Evolutionary conservation across 169 alveolate genomes (phyloP), one percentile per base, ranked within the genome.

Genomic region (Eimeria falciformis): DNA sequence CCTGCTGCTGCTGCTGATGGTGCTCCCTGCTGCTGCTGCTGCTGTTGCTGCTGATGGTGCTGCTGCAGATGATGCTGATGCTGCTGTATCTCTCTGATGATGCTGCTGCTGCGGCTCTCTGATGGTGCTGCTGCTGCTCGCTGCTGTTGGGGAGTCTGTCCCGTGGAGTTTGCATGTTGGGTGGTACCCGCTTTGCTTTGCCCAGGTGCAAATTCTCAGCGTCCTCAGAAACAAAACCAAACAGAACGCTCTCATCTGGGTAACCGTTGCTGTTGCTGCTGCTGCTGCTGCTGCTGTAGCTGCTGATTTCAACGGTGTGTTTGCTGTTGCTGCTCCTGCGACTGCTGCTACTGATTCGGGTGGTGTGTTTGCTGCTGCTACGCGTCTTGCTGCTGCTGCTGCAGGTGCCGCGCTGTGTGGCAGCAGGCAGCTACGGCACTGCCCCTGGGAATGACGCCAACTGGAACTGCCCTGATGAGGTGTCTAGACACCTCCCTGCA

Each of bases 341-440:
- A 56, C 50, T 71, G 50, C 83, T 33, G 83, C 56, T 71, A 17
- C 53, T 37, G 62, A 37, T 50, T 7, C 58, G n/a, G 77, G 18
- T 66, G 77, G 46, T 66, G 77, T 45, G n/a, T 37, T 12, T 66
- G 40, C 77, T 66, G 77, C 77, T 66, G 77, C 77, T 66, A 45
- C 77, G n/a, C 46, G 46, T 66, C 46, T 45, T 47, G 86, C 86
- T n/a, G 86, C 68, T 83, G 81, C 29, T 5, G 62, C 71, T 53
- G 73, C 43, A 65, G 92, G 92, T 85, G 37, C 85, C 91, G 43
- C 91, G 91, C 7, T 84, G 91, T 73, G 71, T 84, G 14, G 81
- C 91, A 29, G 71, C 27, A 17, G 91, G 91, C 56, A 84, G 77
- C 25, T 84, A 84, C 85, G 85, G 92, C 12, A 68, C 85, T 21